Percentiles rank a stretch among this genome's conserved stretches.
Evolutionary conservation across 371 early-diverging fungal genomes (phyloP).

Genomic region (Massospora cicadina): DNA sequence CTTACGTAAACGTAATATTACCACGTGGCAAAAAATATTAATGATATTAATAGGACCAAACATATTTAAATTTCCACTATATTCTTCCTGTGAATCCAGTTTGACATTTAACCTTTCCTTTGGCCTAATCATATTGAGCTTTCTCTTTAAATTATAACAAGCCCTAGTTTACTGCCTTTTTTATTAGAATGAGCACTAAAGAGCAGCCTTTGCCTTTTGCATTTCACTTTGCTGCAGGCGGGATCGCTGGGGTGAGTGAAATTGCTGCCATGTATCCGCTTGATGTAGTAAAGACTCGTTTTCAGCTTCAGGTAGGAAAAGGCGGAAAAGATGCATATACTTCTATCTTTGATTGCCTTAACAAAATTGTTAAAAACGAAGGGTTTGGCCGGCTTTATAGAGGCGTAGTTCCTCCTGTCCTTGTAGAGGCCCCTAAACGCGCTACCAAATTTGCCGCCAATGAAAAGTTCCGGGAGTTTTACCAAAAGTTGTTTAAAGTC

Average conservation of each 20-base stretch:
- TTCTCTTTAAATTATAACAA: too few species aligned
- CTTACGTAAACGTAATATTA: too few species aligned
- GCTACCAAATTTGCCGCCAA: slow-evolving; percentile 93
- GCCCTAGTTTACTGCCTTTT: neutral
- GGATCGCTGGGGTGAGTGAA: slow-evolving; percentile 90
- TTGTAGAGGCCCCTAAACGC: slow-evolving; percentile 96
- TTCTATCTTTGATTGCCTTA: slow-evolving; percentile 58
- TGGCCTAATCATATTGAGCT: too few species aligned
- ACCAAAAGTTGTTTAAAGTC: slow-evolving; percentile 40
- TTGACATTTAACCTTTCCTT: too few species aligned
- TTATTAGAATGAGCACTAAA: neutral
- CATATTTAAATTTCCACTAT: too few species aligned
- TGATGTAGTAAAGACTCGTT: slow-evolving; percentile 93
- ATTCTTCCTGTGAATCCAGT: too few species aligned
- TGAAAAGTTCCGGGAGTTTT: slow-evolving; percentile 62
- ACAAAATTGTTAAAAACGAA: slow-evolving; percentile 74
- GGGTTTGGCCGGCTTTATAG: slow-evolving; percentile 76
- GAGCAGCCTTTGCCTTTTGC: slow-evolving; percentile 55
- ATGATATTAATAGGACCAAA: too few species aligned
- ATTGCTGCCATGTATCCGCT: slow-evolving; percentile 92
- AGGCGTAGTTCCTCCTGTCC: slow-evolving; percentile 87
- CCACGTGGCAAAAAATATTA: too few species aligned
- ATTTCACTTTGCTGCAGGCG: slow-evolving; percentile 80
- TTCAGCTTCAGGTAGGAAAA: slow-evolving; percentile 75
- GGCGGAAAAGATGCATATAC: slow-evolving; percentile 42